Percentiles rank a stretch among this genome's conserved stretches.
Evolutionary conservation across 768 basidiomycete species (phyloP).

Genomic region (Podaxis rugospora): DNA sequence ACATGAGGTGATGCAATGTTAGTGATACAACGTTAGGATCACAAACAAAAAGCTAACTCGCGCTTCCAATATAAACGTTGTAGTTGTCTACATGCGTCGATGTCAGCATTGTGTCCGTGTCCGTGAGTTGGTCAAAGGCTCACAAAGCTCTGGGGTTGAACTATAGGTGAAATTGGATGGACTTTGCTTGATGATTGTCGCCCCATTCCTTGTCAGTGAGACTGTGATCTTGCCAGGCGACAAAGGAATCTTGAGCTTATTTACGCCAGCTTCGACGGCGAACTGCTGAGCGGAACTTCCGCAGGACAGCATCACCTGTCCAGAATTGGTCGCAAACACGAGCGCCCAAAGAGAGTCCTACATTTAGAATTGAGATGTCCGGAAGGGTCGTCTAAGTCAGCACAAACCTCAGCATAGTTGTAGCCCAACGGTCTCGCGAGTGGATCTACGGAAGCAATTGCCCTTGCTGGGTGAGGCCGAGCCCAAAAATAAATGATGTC

Average conservation of each 20-base stretch:
- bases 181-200: constrained; percentile 45
- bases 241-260: constrained; percentile 56
- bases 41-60: constrained; percentile 24
- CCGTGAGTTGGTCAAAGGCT: constrained; percentile 11
- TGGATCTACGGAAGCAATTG: constrained; percentile 36
- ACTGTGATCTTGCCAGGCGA: constrained; percentile 55
- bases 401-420: constrained; percentile 44
- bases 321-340: constrained; percentile 50
- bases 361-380: neutral
- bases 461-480: constrained; percentile 57
- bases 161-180: constrained; percentile 40
- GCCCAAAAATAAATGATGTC: constrained; percentile 56
- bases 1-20: neutral
- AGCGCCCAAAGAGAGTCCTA: constrained; percentile 65
- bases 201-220: constrained; percentile 45
- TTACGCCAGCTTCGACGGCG: constrained; percentile 47
- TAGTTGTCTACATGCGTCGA: constrained; percentile 44
- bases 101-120: constrained; percentile 10
- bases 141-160: constrained; percentile 32
- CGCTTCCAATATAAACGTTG: constrained; percentile 56
- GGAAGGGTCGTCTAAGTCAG: neutral
- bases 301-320: constrained; percentile 46
- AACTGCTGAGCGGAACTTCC: constrained; percentile 36
- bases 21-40: neutral
- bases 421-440: constrained; percentile 45